phyloP scores from a whole-genome alignment of 169 alveolate genomes.

The Babesia ovata region DNA sequence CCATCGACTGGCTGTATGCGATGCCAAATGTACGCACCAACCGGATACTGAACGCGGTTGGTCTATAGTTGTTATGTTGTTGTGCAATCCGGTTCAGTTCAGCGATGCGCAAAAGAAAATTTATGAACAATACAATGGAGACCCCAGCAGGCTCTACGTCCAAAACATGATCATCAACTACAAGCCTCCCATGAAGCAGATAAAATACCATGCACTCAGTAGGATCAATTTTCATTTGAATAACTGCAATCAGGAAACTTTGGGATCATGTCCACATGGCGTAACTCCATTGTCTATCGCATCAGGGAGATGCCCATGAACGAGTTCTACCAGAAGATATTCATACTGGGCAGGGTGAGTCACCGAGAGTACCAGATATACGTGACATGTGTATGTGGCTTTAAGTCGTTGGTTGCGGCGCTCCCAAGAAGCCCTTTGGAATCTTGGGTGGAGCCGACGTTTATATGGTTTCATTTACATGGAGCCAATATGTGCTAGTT shows the following conservation, averaged over 20 bases:
- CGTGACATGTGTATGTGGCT: neutral
- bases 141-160: slow-evolving; percentile 77
- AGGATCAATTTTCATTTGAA: neutral
- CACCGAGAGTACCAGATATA: neutral
- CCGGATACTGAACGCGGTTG: slow-evolving; percentile 70
- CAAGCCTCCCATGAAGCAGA: slow-evolving; percentile 68
- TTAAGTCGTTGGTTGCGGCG: neutral
- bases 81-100: slow-evolving; percentile 3
- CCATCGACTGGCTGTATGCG: slow-evolving; percentile 77
- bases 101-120: slow-evolving; percentile 75
- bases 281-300: slow-evolving; percentile 74
- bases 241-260: slow-evolving; percentile 67
- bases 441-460: neutral
- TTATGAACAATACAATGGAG: slow-evolving; percentile 76
- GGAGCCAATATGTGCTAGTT: neutral
- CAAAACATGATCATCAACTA: slow-evolving; percentile 76
- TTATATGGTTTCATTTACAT: too few species aligned
- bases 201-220: slow-evolving; percentile 67
- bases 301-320: slow-evolving; percentile 80
- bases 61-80: neutral
- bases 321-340: slow-evolving; percentile 80
- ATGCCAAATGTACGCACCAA: slow-evolving; percentile 76
- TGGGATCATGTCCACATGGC: slow-evolving; percentile 75
- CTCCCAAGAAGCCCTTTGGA: neutral
- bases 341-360: slow-evolving; percentile 75